A percentile compares a stretch with the other conserved stretches of the same genome.
Evolutionary conservation across 1,284 basidiomycete genomes (phyloP).

Genomic region (Phylloporus sp.): DNA sequence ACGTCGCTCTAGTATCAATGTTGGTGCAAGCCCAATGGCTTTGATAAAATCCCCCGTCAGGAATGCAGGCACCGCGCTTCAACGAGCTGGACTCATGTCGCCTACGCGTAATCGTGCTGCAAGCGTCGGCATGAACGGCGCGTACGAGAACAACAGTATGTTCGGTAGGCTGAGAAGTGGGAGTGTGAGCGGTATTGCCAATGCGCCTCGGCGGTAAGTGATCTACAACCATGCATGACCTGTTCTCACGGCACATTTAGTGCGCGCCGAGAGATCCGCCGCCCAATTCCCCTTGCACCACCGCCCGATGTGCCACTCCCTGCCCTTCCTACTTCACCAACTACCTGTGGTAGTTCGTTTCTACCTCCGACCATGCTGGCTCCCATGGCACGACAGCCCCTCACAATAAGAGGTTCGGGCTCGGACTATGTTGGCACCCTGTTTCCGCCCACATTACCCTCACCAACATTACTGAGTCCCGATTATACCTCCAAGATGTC

Average conservation of each 20-base stretch:
- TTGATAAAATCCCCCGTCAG: constrained; percentile 55
- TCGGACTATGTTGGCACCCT: constrained; percentile 16
- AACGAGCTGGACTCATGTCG: constrained; percentile 44
- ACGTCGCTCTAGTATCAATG: constrained; percentile 58
- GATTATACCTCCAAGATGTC: constrained; percentile 18
- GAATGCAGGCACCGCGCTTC: constrained; percentile 49
- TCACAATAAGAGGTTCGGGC: constrained; percentile 19
- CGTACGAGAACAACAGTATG: constrained; percentile 41
- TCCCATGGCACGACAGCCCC: constrained; percentile 26
- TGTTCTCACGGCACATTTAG: constrained; percentile 26
- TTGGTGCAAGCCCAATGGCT: constrained; percentile 49
- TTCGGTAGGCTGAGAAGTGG: constrained; percentile 53
- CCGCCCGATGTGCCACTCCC: constrained; percentile 41
- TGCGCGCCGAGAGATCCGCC: constrained; percentile 35
- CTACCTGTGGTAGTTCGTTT: constrained; percentile 15
- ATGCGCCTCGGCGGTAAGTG: constrained; percentile 40
- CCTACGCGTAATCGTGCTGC: constrained; percentile 46
- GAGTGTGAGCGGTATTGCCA: constrained; percentile 41
- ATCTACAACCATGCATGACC: neutral
- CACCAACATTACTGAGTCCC: constrained; percentile 14
- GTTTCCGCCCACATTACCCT: constrained; percentile 3
- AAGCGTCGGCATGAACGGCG: constrained; percentile 39
- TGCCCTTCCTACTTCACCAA: constrained; percentile 32
- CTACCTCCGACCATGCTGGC: constrained; percentile 21
- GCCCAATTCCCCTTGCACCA: constrained; percentile 34